Percentiles rank a stretch among this genome's conserved stretches.
These are phyloP conservation scores for Dimocarpus longan DNA, from an alignment of 345 rosid genomes.

Conservation along the genomic window DNA sequence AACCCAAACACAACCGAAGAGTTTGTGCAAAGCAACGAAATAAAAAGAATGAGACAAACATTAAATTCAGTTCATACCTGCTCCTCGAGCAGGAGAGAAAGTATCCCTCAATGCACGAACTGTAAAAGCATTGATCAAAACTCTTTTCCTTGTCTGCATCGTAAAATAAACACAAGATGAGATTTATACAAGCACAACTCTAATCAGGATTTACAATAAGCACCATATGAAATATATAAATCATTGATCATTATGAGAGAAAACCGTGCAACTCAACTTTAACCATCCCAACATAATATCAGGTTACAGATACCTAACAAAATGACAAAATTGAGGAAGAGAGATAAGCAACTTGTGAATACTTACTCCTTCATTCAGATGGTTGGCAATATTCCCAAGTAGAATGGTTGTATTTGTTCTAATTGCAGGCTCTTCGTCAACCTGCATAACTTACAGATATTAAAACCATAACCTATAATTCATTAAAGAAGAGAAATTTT, in stretches of 20 bases:
- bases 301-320: conserved; percentile 10
- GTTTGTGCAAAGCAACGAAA: neutral
- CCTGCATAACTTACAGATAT: conserved; percentile 48
- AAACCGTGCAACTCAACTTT: conserved; percentile 10
- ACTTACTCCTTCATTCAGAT: conserved; percentile 91
- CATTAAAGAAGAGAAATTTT: conserved; percentile 8
- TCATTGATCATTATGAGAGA: neutral
- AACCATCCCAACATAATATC: conserved; percentile 11
- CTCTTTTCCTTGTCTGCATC: conserved; percentile 91
- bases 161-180: conserved; percentile 23
- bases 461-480: conserved; percentile 15
- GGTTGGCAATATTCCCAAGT: conserved; percentile 92
- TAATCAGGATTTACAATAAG: conserved; percentile 1
- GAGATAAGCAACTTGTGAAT: conserved; percentile 16
- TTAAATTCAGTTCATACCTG: conserved; percentile 56
- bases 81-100: conserved; percentile 98
- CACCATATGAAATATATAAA: neutral
- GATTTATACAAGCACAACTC: conserved; percentile 16
- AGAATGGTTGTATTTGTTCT: conserved; percentile 97
- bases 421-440: conserved; percentile 98
- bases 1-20: neutral
- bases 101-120: conserved; percentile 98
- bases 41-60: neutral
- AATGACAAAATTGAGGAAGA: neutral
- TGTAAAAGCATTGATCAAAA: conserved; percentile 95